Conservation (phyloP, 345 rosid genomes). For the Murraya koenigii region DNA sequence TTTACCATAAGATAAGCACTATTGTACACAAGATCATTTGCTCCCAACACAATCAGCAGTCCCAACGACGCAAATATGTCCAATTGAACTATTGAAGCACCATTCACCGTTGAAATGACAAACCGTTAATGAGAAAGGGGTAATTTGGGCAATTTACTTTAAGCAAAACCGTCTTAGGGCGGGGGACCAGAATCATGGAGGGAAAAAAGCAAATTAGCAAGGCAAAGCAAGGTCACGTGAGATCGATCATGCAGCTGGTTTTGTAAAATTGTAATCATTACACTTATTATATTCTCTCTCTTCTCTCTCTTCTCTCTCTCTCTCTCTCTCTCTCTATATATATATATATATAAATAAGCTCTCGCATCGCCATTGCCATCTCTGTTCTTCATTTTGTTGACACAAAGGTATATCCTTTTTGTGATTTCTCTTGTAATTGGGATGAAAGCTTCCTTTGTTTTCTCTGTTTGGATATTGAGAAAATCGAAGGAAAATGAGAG, state of each 20-base stretch:
- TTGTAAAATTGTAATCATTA: background rate
- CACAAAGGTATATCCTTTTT: too few relatives aligned
- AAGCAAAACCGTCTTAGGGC: background rate
- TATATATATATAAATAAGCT: too few relatives aligned
- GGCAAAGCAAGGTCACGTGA: slow-evolving; percentile 8
- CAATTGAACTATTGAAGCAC: background rate
- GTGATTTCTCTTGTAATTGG: too few relatives aligned
- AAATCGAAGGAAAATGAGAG: background rate
- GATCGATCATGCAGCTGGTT: background rate
- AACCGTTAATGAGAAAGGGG: background rate
- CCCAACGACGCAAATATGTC: background rate
- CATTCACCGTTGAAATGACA: background rate
- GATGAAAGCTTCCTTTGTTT: too few relatives aligned
- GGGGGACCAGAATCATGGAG: background rate
- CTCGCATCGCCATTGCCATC: too few relatives aligned
- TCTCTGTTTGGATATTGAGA: background rate
- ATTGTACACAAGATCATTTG: too few relatives aligned
- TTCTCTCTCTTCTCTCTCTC: background rate
- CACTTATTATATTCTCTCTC: background rate
- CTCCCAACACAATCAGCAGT: background rate
- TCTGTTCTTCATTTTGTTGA: too few relatives aligned
- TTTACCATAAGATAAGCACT: too few relatives aligned
- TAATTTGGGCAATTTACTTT: background rate
- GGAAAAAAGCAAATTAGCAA: background rate
- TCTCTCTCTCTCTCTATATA: background rate